These are phyloP conservation scores for Diaporthe caulivora DNA, from an alignment of 2,329 filamentous ascomycete species.

Conservation along the genomic window DNA sequence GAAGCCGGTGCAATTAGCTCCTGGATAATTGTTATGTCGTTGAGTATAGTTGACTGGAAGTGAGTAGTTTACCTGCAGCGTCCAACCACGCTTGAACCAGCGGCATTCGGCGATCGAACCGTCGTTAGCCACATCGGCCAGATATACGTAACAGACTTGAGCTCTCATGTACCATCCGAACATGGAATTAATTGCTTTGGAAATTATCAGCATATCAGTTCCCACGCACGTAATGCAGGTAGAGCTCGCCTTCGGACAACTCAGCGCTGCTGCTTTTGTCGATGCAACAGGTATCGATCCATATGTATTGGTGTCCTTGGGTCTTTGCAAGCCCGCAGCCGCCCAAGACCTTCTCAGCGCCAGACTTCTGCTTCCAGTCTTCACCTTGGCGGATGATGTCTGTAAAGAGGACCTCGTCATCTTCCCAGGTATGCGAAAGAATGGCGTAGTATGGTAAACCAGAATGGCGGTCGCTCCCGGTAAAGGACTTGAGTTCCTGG, in stretches of 20 bases:
- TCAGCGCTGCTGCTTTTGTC: constrained; percentile 16
- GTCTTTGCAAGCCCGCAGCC: not conserved
- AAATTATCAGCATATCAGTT: not conserved
- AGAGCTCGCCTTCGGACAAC: not conserved
- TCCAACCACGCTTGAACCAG: constrained; percentile 34
- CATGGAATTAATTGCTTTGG: constrained; percentile 9
- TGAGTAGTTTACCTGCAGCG: no score
- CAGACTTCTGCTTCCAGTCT: not conserved
- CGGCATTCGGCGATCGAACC: not conserved
- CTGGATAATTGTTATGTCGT: no score
- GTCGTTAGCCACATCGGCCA: constrained; percentile 18
- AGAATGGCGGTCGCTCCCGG: no score
- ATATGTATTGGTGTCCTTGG: not conserved
- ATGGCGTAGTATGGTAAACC: not conserved
- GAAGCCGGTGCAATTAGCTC: constrained; percentile 37
- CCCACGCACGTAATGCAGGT: not conserved
- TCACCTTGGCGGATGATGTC: not conserved
- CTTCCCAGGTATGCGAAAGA: constrained; percentile 1
- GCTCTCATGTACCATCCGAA: not conserved
- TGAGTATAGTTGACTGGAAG: no score
- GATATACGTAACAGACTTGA: not conserved
- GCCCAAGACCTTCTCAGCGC: not conserved
- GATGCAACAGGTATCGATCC: constrained; percentile 29
- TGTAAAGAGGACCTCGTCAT: not conserved
- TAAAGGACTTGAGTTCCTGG: not conserved